These are phyloP conservation scores for Ceratobasidium sp. DNA, from an alignment of 1,284 basidiomycete species.

Conservation along the genomic window DNA sequence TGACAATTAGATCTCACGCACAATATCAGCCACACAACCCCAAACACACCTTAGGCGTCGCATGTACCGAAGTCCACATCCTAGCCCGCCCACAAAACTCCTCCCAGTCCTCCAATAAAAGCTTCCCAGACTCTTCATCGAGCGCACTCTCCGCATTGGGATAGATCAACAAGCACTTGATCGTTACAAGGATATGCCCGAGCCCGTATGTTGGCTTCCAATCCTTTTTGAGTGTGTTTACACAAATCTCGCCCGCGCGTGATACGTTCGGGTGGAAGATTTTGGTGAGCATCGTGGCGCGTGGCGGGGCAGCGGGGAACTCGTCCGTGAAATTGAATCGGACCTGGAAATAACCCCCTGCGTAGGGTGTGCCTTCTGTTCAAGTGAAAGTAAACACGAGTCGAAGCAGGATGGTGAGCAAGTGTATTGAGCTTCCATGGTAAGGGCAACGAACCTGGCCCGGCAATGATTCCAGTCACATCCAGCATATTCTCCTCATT, in stretches of 20 bases:
- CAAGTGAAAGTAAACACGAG: constrained; percentile 2
- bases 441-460: constrained; percentile 67
- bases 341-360: constrained; percentile 89
- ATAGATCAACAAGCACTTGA: constrained; percentile 94
- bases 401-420: constrained; percentile 47
- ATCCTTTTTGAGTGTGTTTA: constrained; percentile 96
- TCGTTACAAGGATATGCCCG: constrained; percentile 87
- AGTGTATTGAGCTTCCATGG: not conserved
- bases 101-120: constrained; percentile 88
- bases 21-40: not conserved
- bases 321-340: constrained; percentile 89
- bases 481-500: constrained; percentile 87
- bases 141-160: constrained; percentile 96
- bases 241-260: constrained; percentile 90
- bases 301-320: constrained; percentile 87
- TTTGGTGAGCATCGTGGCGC: constrained; percentile 72
- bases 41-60: constrained; percentile 65
- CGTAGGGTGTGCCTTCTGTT: constrained; percentile 90
- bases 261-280: constrained; percentile 98
- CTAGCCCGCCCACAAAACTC: constrained; percentile 83
- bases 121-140: constrained; percentile 93
- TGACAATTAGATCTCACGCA: not conserved
- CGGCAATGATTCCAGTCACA: constrained; percentile 80
- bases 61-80: constrained; percentile 87
- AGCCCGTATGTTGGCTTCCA: constrained; percentile 95